Percentiles rank a stretch among this genome's conserved stretches.
Conservation (phyloP, 2,329 filamentous ascomycete genomes). For the Geoglossum cookeanum region DNA sequence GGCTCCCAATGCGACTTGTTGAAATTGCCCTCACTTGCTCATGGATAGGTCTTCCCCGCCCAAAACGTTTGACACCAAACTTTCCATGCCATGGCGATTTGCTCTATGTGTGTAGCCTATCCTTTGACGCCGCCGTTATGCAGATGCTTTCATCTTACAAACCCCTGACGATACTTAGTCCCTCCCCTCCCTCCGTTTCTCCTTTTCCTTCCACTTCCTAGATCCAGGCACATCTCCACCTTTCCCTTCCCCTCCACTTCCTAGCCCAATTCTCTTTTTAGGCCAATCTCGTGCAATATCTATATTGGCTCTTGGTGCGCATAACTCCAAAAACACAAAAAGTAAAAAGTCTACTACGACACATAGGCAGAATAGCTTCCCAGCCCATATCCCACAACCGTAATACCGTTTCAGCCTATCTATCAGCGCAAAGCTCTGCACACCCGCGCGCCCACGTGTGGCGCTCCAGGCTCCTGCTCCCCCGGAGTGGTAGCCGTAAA, state of each 20-base stretch:
- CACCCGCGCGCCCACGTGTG: slow-evolving; percentile 45
- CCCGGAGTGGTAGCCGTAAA: slow-evolving; percentile 62
- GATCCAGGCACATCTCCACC: not conserved
- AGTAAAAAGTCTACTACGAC: slow-evolving; percentile 87
- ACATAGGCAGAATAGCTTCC: slow-evolving; percentile 89
- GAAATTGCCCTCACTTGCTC: not conserved
- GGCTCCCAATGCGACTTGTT: too few species aligned
- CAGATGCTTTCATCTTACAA: not conserved
- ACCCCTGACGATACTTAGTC: not conserved
- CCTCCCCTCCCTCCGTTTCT: not conserved
- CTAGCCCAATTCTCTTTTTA: slow-evolving; percentile 34
- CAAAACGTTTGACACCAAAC: not conserved
- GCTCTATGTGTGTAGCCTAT: not conserved
- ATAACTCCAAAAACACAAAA: slow-evolving; percentile 73
- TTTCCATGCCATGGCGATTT: not conserved
- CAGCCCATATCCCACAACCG: slow-evolving; percentile 94
- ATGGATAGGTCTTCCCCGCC: too few species aligned
- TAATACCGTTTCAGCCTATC: slow-evolving; percentile 93
- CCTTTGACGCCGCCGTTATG: not conserved
- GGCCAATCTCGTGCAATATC: slow-evolving; percentile 89
- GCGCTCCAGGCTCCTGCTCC: slow-evolving; percentile 45
- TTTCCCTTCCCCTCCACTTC: not conserved
- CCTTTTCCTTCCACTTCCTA: slow-evolving; percentile 1
- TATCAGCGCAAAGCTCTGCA: slow-evolving; percentile 80
- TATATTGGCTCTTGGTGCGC: slow-evolving; percentile 66